Evolutionary conservation across 441 rosid genomes (phyloP), one percentile per base, ranked within the genome.

Genomic region (Populus hybrid): DNA sequence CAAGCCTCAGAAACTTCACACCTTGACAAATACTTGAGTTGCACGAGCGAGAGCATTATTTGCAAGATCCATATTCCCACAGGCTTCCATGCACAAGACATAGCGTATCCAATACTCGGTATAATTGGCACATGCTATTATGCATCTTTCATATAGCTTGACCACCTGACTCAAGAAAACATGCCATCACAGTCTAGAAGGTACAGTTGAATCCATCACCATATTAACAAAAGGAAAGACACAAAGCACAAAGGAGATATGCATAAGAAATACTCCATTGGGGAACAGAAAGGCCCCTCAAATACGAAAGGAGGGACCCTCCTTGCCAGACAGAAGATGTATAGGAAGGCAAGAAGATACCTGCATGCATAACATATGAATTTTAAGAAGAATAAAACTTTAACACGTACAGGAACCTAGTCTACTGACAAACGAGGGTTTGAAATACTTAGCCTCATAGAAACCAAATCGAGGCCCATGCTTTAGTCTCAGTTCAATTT

Each of bases 1-100:
- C 12, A 21, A 61, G 28, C 23, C 66, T 21, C 28, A 1, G 69
- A 64, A 73, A 67, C 70, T 67, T 30, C 77, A 76, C 87, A 97
- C 99, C 99, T 95, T 97, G 78, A 97, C 98, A 84, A 93, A 97
- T 68, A 92, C 94, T 84, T 97, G 94, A 59, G 97, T 91, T 77
- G 99, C 97, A 78, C 99, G 94, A 81, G 85, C 83, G 81, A 97
- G 97, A 9, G 95, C 97, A 80, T 95, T 93, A 75, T 92, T 87
- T 18, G 94, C 97, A 83, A 93, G 92, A 82, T 97, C 99, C 91
- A 83, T 82, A 73, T 90, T 94, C 81, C 93, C 94, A 83, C 84
- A 87, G 73, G 84, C 84, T 86, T 89, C 89, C 99, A 95, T 92
- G 88, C 92, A 85, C 85, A 92, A 83, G 73, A 91, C 85, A 84